phyloP scores from a whole-genome alignment of 257 asterid genomes.

The Forsythia suspensa region DNA sequence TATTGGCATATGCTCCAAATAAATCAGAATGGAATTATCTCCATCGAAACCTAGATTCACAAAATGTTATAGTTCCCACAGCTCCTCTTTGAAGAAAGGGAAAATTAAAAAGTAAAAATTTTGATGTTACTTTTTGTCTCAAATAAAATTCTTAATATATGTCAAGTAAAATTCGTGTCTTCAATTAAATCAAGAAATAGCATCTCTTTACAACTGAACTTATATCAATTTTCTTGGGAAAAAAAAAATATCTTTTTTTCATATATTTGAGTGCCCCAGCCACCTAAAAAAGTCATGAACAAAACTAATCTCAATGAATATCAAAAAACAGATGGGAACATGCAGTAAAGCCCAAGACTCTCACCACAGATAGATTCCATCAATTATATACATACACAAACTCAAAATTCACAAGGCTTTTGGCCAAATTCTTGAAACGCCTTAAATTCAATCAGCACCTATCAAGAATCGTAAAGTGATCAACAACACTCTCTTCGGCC shows the following conservation, averaged over 20 bases:
- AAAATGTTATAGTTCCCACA: background rate
- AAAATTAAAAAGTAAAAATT: background rate
- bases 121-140: background rate
- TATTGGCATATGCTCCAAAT: background rate
- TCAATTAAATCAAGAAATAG: conserved; percentile 13
- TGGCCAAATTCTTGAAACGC: background rate
- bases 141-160: background rate
- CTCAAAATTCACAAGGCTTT: background rate
- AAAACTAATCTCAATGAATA: background rate
- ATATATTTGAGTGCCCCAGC: no score
- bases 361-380: background rate
- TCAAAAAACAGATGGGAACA: background rate
- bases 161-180: background rate
- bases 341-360: background rate
- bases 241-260: background rate
- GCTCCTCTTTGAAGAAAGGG: background rate
- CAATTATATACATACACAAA: background rate
- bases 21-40: background rate
- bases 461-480: background rate
- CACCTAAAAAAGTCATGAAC: background rate
- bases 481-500: background rate
- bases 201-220: background rate
- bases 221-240: background rate
- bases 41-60: background rate
- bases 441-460: conserved; percentile 1